Evolutionary conservation across 352 stramenopile genomes (phyloP), one percentile per base, ranked within the genome.

Genomic region (Thraustochytrium sp.): DNA sequence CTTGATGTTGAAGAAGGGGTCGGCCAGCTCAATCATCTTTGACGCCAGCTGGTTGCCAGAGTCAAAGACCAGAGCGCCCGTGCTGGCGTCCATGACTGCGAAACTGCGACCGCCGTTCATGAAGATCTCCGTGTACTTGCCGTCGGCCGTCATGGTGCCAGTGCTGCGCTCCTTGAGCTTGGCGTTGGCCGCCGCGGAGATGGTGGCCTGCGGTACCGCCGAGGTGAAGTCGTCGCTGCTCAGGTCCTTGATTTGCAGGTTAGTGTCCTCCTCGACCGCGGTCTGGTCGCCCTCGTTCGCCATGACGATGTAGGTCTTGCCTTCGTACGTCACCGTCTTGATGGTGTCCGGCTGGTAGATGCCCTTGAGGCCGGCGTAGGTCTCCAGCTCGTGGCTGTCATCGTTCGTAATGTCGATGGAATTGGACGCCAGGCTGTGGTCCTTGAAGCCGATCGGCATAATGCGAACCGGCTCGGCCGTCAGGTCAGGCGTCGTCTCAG

Each of bases 301-400:
- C 26, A 42, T 64, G 4, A 80, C 42, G 13, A 80, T 72, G 53
- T 72, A 80, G 37, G 44, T 72, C 18, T 61, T 72, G 44, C 29
- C 68, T 42, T 34, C 38, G 21, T 80, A 34, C 1, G 68, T 72
- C 9, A 65, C 48, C 18, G 46, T 21, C 68, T 80, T 80, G 68
- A 80, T 26, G 4, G 68, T 80, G 51, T 80, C 68, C n/a, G 68
- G 68, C 16, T 80, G 68, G 38, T 63, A 80, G n/a, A 80, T 80
- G 34, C 44, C 68, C 26, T 55, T 55, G 68, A 80, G 44, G n/a
- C 46, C 46, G n/a, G 29, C 46, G 29, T 49, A 68, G 1, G 68
- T 40, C 23, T 5, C 16, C 11, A 80, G 8, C 23, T 61, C 46
- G 37, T 29, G 21, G 4, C 31, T 75, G 37, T 80, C 46, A 26